Base-by-base conservation (phyloP, 768 basidiomycete genomes). In the Tylopilus cervinicoccineus region DNA sequence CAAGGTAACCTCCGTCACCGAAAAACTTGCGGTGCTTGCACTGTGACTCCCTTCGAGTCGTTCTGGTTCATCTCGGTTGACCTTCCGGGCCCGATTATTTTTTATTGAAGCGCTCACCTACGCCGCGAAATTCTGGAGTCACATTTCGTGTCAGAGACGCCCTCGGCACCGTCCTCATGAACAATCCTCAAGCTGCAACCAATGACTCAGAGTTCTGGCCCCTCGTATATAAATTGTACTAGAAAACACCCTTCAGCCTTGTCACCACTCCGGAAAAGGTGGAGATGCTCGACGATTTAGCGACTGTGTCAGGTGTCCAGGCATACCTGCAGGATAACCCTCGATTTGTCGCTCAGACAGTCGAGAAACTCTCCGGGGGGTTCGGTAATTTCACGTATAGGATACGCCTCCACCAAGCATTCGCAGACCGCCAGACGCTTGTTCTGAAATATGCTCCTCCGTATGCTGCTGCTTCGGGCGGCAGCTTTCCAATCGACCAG, bases 401-500 rank as follows among this genome's bases (percentile, higher is more conserved):
- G 26, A 57, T 85, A n/a, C 59, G 60, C 27, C 70, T 84, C 36
- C 53, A 51, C 14, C 52, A 41, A 28, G 70, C 73, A 9, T 67
- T 76, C 47, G 58, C 72, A 31, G 79, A 76, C 0, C 64, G 57
- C 5, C 48, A 59, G 42, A 82, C 80, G 5, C 59, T 81, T 12
- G 70, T 86, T 26, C 55, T 85, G 36, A 86, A 87, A 63, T 79
- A 85, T 64, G 73, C 73, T 10, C 72, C 75, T 41, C 67, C 74
- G 23, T 79, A 74, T 51, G 61, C 67, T 58, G 72, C 66, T 44
- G 17, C 27, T 19, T 57, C 62, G 6, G 48, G 45, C 20, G 41
- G 27, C 20, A 44, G 22, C 26, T 36, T 69, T 59, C 53, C 68
- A n/a, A 51, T 80, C n/a, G 62, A 68, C 1, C 53, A 78, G 14